phyloP scores from a whole-genome alignment of 306 rosid genomes.

The Lupinus albus region DNA sequence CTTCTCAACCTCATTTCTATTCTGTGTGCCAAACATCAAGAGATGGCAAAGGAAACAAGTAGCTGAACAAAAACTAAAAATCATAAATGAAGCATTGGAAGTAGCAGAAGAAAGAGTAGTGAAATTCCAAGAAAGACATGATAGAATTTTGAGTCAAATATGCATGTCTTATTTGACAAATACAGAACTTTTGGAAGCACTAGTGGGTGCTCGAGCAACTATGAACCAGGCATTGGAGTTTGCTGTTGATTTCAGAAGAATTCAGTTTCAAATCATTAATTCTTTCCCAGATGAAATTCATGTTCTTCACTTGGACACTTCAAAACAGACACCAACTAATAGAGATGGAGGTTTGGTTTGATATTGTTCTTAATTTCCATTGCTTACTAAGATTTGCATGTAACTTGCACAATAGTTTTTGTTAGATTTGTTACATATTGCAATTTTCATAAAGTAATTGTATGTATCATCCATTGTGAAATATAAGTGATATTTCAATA shows the following conservation, averaged over 20 bases:
- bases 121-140: slow-evolving; percentile 65
- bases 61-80: slow-evolving; percentile 48
- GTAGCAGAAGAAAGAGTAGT: slow-evolving; percentile 58
- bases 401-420: background rate
- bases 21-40: slow-evolving; percentile 48
- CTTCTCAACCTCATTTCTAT: slow-evolving; percentile 52
- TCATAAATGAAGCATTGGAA: slow-evolving; percentile 56
- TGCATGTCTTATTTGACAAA: slow-evolving; percentile 54
- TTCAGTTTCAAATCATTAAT: slow-evolving; percentile 48
- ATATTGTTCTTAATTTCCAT: background rate
- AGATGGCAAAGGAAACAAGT: slow-evolving; percentile 47
- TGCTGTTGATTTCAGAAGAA: slow-evolving; percentile 51
- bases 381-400: background rate
- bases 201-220: slow-evolving; percentile 51
- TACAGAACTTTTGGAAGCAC: slow-evolving; percentile 52
- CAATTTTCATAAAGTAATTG: background rate
- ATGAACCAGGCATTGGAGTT: slow-evolving; percentile 57
- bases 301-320: background rate
- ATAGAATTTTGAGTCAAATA: slow-evolving; percentile 52
- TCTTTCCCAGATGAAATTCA: slow-evolving; percentile 50
- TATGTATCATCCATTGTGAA: background rate
- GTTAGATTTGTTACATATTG: background rate
- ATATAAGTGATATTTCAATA: too few species aligned
- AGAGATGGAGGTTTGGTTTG: background rate
- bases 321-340: background rate